Evolutionary conservation across 139 green algal species (phyloP).

Genomic region (Ettlia oleoabundans): DNA sequence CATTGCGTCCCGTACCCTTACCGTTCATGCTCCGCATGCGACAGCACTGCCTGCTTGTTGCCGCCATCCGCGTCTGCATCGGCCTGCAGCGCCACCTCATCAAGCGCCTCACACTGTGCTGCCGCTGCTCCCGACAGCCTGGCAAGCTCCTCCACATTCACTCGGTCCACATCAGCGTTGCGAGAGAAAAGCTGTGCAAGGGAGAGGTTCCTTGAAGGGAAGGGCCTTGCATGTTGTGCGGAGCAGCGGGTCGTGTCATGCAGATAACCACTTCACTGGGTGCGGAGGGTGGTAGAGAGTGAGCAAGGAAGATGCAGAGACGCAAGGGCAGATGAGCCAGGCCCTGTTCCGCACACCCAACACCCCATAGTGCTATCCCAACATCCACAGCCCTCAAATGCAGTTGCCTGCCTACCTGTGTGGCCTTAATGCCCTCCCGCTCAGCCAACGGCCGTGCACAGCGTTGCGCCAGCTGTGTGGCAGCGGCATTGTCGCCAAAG

Average conservation of each 20-base stretch:
- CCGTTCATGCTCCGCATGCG: no score
- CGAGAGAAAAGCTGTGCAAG: constrained; percentile 55
- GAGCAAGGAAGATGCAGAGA: no score
- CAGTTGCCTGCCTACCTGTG: constrained; percentile 31
- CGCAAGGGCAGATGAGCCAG: background rate
- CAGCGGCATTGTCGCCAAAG: constrained; percentile 30
- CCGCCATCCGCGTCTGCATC: background rate
- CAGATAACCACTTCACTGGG: background rate
- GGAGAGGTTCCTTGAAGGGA: background rate
- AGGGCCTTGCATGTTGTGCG: background rate
- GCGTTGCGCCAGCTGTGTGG: constrained; percentile 34
- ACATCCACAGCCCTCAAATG: background rate
- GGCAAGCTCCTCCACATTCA: constrained; percentile 60
- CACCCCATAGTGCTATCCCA: no score
- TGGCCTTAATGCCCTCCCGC: constrained; percentile 62
- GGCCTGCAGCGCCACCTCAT: background rate
- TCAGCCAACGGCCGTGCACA: constrained; percentile 52
- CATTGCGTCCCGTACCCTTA: no score
- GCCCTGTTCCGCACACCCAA: no score
- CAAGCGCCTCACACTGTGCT: background rate
- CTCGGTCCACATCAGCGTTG: constrained; percentile 71
- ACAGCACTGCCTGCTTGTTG: no score
- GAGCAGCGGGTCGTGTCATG: background rate
- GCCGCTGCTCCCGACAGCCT: constrained; percentile 18
- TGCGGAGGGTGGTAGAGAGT: background rate